Base-by-base conservation (phyloP, 2,329 filamentous ascomycete species). In the Coniochaeta ligniaria region DNA sequence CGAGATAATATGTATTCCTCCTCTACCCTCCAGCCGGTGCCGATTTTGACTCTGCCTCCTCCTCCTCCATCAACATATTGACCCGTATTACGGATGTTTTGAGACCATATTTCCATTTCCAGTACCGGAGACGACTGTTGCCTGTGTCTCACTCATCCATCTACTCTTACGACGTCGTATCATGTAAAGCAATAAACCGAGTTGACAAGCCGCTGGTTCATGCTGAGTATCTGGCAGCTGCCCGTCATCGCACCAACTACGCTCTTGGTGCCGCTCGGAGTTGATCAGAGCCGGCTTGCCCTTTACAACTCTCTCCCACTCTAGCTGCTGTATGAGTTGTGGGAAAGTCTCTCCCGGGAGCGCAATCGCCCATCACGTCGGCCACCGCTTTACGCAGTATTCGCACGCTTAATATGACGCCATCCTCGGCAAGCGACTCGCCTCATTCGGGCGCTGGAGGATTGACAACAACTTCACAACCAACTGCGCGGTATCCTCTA, bases 381-480 rank as follows among this genome's bases (percentile, higher is more conserved):
- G 56, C 60, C 60, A 59, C 60, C 14, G 47, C 57, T 26, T 20
- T 59, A 22, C 60, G 66, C 58, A 66, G 62, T 57, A 61, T 64
- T 59, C 68, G 65, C 41, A 63, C 64, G 57, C 66, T 69, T 67
- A 74, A 71, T 69, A 82, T 83, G 79, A 77, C 80, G 71, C 79
- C 80, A 68, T 82, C 80, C 41, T 82, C 80, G 67, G 81, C 78
- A 65, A 78, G 76, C 69, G 80, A 81, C 71, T 83, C 81, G 63
- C 79, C 80, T 65, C 75, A 73, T 62, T 80, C 79, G 61, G 71
- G 69, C 54, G 70, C 70, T 35, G 72, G 70, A 58, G 66, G 65
- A 60, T 66, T 69, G 66, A 66, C 68, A 24, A 73, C 72, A 57
- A 73, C 73, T 36, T 70, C 74, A 63, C 68, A 69, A 60, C 74